Evolutionary conservation across 495 filamentous ascomycete species (phyloP).

Genomic region (Hyaloscypha finlandica): DNA sequence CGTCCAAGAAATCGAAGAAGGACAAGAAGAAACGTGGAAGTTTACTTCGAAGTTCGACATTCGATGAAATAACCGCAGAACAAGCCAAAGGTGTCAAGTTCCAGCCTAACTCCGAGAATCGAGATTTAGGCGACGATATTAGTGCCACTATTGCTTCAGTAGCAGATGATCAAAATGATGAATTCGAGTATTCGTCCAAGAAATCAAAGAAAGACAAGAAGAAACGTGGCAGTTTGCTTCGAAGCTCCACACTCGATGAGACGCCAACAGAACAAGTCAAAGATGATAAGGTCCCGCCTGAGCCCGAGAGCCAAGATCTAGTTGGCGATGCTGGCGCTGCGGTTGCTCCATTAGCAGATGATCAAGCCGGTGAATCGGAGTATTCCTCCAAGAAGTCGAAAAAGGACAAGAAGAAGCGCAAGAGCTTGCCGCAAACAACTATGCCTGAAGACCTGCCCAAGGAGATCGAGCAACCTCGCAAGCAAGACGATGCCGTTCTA

Average conservation of each 20-base stretch:
- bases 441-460: slow-evolving; percentile 13
- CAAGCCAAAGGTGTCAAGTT: slow-evolving; percentile 6
- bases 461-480: background rate
- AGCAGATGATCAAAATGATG: slow-evolving; percentile 6
- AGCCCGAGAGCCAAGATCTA: background rate
- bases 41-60: slow-evolving; percentile 4
- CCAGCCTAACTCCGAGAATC: background rate
- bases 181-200: slow-evolving; percentile 17
- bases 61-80: slow-evolving; percentile 34
- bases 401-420: slow-evolving; percentile 35
- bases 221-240: slow-evolving; percentile 16
- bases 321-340: background rate
- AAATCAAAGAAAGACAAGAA: slow-evolving; percentile 38
- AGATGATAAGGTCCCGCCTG: background rate
- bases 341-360: slow-evolving; percentile 1
- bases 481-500: background rate
- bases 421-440: slow-evolving; percentile 4
- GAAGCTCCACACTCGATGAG: slow-evolving; percentile 17
- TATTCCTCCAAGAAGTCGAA: slow-evolving; percentile 29
- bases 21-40: slow-evolving; percentile 33
- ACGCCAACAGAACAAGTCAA: slow-evolving; percentile 35
- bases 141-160: background rate
- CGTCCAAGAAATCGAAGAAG: slow-evolving; percentile 34
- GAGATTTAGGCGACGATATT: slow-evolving; percentile 4
- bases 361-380: slow-evolving; percentile 4